Percentiles rank a stretch among this genome's conserved stretches.
phyloP scores from a whole-genome alignment of 1,284 basidiomycete species.

The Ganoderma leucocontextum region DNA sequence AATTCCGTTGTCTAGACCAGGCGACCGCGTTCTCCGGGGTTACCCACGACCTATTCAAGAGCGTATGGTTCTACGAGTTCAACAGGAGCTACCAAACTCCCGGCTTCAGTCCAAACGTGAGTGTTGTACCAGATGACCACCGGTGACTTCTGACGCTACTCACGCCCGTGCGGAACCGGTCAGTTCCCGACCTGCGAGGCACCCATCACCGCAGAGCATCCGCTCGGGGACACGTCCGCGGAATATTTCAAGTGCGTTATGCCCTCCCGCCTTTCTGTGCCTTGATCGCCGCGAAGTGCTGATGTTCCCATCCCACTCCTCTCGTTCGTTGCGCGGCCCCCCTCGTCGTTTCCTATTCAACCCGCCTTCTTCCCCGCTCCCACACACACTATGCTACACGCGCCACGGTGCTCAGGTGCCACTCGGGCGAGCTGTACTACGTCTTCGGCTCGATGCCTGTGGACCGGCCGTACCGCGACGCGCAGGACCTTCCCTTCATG shows the following conservation, averaged over 20 bases:
- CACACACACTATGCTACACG: not conserved
- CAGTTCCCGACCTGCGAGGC: slow-evolving; percentile 46
- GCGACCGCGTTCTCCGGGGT: slow-evolving; percentile 46
- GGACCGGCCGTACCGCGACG: slow-evolving; percentile 48
- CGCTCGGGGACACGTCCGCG: slow-evolving; percentile 45
- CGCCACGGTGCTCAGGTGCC: slow-evolving; percentile 39
- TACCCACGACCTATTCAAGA: slow-evolving; percentile 44
- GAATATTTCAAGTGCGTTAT: slow-evolving; percentile 44
- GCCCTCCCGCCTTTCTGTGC: not conserved
- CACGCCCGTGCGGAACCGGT: not conserved
- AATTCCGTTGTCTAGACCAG: slow-evolving; percentile 51
- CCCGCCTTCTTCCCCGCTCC: not conserved
- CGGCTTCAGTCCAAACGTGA: slow-evolving; percentile 46
- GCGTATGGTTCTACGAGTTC: slow-evolving; percentile 48
- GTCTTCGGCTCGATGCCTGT: slow-evolving; percentile 47
- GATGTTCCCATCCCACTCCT: not conserved
- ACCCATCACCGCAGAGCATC: slow-evolving; percentile 42
- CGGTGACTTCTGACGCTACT: not conserved
- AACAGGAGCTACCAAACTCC: slow-evolving; percentile 47
- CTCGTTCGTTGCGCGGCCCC: not conserved
- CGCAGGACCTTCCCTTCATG: slow-evolving; percentile 47
- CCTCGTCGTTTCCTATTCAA: not conserved
- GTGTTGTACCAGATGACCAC: not conserved
- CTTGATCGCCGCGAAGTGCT: not conserved
- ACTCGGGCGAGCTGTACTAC: slow-evolving; percentile 51